Evolutionary conservation across 1,284 basidiomycete species (phyloP), one percentile per base, ranked within the genome.

Genomic region (Coniophora puteana): DNA sequence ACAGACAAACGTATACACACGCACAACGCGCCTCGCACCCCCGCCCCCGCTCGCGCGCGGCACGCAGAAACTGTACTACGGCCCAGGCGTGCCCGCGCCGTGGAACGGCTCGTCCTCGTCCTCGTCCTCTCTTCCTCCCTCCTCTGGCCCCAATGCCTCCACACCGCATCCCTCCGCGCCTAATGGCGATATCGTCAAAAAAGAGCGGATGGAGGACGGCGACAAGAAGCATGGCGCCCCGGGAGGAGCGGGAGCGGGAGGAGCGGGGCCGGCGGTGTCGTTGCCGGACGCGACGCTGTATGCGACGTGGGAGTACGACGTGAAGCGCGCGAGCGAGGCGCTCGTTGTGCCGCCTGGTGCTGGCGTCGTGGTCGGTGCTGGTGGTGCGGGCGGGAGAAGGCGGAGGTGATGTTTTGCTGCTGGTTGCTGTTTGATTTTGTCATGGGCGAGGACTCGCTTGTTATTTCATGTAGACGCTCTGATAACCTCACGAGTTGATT

Each of bases 301-400:
- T 52, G 79, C 83, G 34, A 88, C 85, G 16, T 89, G 85, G 85
- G 80, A 84, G 41, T 83, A 76, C 47, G 84, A 89, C 51, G 55
- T 62, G 32, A 86, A 85, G 62, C 76, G 75, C 46, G 81, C 68
- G 55, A 68, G 67, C 42, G 68, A 75, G n/a, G 67, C 76, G n/a
- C 52, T 80, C 31, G 46, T 52, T 7, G 32, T 57, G n/a, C n/a
- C n/a, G n/a, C n/a, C n/a, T n/a, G n/a, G n/a, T n/a, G n/a, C n/a
- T n/a, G n/a, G n/a, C n/a, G n/a, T n/a, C n/a, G n/a, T n/a, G n/a
- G n/a, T n/a, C n/a, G n/a, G n/a, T n/a, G n/a, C n/a, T n/a, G n/a
- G n/a, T n/a, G n/a, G n/a, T n/a, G n/a, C n/a, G n/a, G n/a, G n/a
- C n/a, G n/a, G n/a, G n/a, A n/a, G n/a, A n/a, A n/a, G n/a, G n/a